Percentiles rank a stretch among this genome's conserved stretches.
phyloP scores from a whole-genome alignment of 108 stramenopile genomes.

The Nitzschia inconspicua region DNA sequence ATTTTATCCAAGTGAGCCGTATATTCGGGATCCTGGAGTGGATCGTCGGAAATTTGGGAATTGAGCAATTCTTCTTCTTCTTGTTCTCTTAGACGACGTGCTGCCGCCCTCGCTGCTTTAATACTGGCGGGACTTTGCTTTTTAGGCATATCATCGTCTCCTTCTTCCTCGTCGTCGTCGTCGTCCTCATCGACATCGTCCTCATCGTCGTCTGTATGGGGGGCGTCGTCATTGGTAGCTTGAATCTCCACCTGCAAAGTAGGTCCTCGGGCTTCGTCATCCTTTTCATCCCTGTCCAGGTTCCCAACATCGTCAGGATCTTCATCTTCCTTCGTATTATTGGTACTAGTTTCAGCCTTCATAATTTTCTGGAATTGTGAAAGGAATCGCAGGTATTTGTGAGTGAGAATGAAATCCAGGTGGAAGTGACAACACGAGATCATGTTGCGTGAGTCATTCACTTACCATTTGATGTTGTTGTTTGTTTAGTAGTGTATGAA shows the following conservation, averaged over 20 bases:
- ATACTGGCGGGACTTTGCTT: background rate
- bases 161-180: background rate
- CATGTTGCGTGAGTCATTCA: too few relatives aligned
- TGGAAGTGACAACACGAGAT: too few relatives aligned
- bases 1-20: slow-evolving; percentile 35
- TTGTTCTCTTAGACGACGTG: background rate
- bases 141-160: slow-evolving; percentile 7
- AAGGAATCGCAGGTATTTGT: too few relatives aligned
- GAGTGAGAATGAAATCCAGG: too few relatives aligned
- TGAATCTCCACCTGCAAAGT: slow-evolving; percentile 8
- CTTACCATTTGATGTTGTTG: too few relatives aligned
- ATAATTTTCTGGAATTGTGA: too few relatives aligned
- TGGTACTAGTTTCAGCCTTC: too few relatives aligned
- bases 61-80: background rate
- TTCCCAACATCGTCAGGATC: background rate
- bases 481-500: too few relatives aligned
- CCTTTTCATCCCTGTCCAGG: background rate
- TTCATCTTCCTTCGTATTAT: too few relatives aligned
- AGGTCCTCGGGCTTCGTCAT: slow-evolving; percentile 6
- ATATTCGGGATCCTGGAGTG: slow-evolving; percentile 15
- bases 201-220: background rate
- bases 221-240: background rate
- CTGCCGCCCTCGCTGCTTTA: background rate
- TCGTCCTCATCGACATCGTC: slow-evolving; percentile 2
- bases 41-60: slow-evolving; percentile 5